A percentile compares a stretch with the other conserved stretches of the same genome.
These are phyloP conservation scores for Gastrodia elata DNA, from an alignment of 106 monocot species.

Conservation along the genomic window DNA sequence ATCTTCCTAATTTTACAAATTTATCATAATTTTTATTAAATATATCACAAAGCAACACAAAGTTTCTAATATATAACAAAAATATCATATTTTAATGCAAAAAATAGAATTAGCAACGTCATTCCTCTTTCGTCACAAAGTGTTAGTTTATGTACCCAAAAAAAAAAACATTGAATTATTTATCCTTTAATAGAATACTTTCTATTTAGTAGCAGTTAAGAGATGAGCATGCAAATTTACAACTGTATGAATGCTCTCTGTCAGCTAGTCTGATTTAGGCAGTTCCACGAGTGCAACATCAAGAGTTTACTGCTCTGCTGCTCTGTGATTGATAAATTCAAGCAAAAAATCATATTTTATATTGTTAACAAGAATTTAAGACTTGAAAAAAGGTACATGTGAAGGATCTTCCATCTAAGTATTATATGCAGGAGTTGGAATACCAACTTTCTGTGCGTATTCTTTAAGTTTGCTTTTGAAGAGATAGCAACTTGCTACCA, in stretches of 20 bases:
- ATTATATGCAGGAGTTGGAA: conserved; percentile 74
- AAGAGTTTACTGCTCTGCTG: conserved; percentile 87
- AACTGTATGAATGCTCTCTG: conserved; percentile 47
- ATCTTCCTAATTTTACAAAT: too few relatives aligned
- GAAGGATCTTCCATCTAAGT: conserved; percentile 89
- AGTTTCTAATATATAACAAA: too few relatives aligned
- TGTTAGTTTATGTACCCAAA: too few relatives aligned
- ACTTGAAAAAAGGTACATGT: conserved; percentile 84
- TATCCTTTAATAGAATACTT: too few relatives aligned
- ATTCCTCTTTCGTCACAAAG: too few relatives aligned
- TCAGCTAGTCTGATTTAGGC: conserved; percentile 38
- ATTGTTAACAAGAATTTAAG: conserved; percentile 65
- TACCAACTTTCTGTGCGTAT: conserved; percentile 69
- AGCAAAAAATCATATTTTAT: conserved; percentile 68
- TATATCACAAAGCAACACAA: too few relatives aligned
- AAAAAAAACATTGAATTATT: too few relatives aligned
- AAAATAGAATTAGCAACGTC: too few relatives aligned
- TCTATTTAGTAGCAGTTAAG: not conserved
- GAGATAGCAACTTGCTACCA: conserved; percentile 23
- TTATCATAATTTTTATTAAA: too few relatives aligned
- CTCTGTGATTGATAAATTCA: conserved; percentile 79
- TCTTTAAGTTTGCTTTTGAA: conserved; percentile 94
- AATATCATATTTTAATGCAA: too few relatives aligned
- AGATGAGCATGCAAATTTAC: conserved; percentile 36
- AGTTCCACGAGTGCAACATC: conserved; percentile 77